Base-by-base conservation (phyloP, 1,284 basidiomycete genomes). In the Malassezia sp. region DNA sequence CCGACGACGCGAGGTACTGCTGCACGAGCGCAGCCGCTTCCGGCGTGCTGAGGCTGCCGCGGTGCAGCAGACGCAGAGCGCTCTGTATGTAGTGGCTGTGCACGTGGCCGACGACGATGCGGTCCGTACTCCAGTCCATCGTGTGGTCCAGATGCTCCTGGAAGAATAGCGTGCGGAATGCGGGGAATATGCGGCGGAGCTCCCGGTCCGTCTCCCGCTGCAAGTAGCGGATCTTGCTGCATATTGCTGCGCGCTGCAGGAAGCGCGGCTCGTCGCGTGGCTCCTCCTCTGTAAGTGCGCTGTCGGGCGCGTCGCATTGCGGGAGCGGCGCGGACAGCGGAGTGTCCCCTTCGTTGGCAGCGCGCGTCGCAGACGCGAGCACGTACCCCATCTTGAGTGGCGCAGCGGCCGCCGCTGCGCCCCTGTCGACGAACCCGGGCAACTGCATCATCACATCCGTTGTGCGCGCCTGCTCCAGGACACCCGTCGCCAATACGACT, bases 371-470 rank as follows among this genome's bases (percentile, higher is more conserved):
- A 4, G 48, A 34, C 1, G 48, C 42, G 6, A 42, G 11, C n/a
- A 50, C 38, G 20, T 50, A 39, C 29, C 45, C 48, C 18, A 42
- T 38, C 18, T 50, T 50, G 3, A 50, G 34, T 14, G 48, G 48
- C 9, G 36, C 48, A 11, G 48, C 48, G 15, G 22, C 28, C 11
- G 15, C 12, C 5, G 48, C 48, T 17, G 24, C 18, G 5, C 33
- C 24, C 8, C 10, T 11, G 11, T 37, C 34, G n/a, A 50, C 48
- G 37, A 50, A 50, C 9, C n/a, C 28, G 6, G 48, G 48, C n/a
- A 50, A 33, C 12, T 44, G 48, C n/a, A 50, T 32, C 42, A 45
- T 50, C 17, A 50, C 38, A 32, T 50, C 48, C 14, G 48, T 50
- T 1, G 48, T 23, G 10, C 42, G 40, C 17, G 45, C 43, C 5